Evolutionary conservation across 1,284 basidiomycete species (phyloP), one percentile per base, ranked within the genome.

Genomic region (Microbotryum scabiosae): DNA sequence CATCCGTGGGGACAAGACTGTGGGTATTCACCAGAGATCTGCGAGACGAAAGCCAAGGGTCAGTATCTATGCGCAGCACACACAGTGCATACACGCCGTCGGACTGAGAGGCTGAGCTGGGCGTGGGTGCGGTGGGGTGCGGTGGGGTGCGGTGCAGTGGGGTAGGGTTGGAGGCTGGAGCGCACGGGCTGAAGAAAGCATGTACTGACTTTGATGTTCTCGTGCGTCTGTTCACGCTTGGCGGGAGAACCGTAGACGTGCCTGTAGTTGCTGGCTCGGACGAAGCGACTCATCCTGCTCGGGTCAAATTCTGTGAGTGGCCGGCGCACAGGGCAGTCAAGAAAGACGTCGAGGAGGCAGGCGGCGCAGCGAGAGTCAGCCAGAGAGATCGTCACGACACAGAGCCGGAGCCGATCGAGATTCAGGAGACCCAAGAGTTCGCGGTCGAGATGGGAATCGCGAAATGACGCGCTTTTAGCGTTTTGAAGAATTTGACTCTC

Each of bases 141-240:
- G 18, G 26, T 21, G n/a, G 30, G 10, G 30, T 10, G 10, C 30
- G 10, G 30, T 10, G 5, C 5, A 10, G 30, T 32, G 30, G 5
- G 30, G 10, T 32, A 16, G 36, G 12, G 4, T 28, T 26, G 14
- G 10, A 12, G 30, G 28, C 28, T 28, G 28, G 28, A 30, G 5
- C 28, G 9, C 28, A 1, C 28, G 30, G 30, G 30, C 9, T 30
- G 30, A 7, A 9, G 30, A 30, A 9, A 30, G 30, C 57, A 32
- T 5, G 36, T 36, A 14, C 61, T 21, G 25, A 74, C 73, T 76
- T 97, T 97, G 71, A 93, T 82, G 72, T 97, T 97, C 76, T 97
- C 93, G 71, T 90, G 82, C 52, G 61, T 67, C 32, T 65, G 67
- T 60, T 76, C 75, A 61, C 73, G 75, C 63, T 75, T 76, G 59